A percentile compares a stretch with the other conserved stretches of the same genome.
Evolutionary conservation across 352 stramenopile genomes (phyloP).

Genomic region (Plasmopara halstedii): DNA sequence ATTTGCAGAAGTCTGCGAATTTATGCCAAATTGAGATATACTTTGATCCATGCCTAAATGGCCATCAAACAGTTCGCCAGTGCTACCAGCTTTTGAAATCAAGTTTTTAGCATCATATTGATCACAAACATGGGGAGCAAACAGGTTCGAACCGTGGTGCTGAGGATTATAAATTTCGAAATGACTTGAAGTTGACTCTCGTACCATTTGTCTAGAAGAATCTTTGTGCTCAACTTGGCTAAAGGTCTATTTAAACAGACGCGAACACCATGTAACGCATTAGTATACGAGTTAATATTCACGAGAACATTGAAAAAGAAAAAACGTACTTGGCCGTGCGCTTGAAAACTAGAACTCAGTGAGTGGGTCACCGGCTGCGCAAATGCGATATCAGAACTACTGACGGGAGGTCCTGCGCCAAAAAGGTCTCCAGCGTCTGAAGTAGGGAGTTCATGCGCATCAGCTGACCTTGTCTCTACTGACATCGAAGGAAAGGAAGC

Average conservation of each 20-base stretch:
- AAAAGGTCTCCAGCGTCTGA: slow-evolving; percentile 56
- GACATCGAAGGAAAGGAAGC: slow-evolving; percentile 1
- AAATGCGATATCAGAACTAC: slow-evolving; percentile 26
- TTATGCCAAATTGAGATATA: slow-evolving; percentile 17
- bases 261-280: not conserved
- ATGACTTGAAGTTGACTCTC: slow-evolving; percentile 5
- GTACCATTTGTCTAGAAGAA: slow-evolving; percentile 10
- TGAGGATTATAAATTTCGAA: slow-evolving; percentile 11
- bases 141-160: slow-evolving; percentile 12
- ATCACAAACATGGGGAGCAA: slow-evolving; percentile 10
- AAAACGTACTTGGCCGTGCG: slow-evolving; percentile 32
- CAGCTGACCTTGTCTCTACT: slow-evolving; percentile 6
- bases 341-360: slow-evolving; percentile 25
- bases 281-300: not conserved
- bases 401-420: slow-evolving; percentile 25
- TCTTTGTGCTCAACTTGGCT: slow-evolving; percentile 4
- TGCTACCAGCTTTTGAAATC: slow-evolving; percentile 9
- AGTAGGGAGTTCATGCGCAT: slow-evolving; percentile 45
- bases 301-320: not conserved
- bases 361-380: slow-evolving; percentile 18
- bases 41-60: slow-evolving; percentile 4
- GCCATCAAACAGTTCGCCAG: slow-evolving; percentile 3
- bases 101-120: slow-evolving; percentile 21
- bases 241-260: slow-evolving; percentile 10
- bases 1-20: slow-evolving; percentile 12